Conservation (phyloP, 2,329 filamentous ascomycete species). For the Epichloe amarillans region DNA sequence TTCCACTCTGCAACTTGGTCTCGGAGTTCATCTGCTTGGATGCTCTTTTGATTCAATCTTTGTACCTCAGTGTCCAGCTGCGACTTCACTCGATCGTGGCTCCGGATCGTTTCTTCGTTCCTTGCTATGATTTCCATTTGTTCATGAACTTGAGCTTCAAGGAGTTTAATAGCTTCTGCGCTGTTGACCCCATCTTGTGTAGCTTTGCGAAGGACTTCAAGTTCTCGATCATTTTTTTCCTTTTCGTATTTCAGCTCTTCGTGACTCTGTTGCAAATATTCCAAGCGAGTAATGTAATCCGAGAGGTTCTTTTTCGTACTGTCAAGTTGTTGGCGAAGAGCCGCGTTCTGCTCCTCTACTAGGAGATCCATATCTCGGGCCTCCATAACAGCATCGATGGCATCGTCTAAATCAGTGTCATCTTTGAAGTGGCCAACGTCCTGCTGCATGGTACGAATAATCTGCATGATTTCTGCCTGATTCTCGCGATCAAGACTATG, state of each 20-base stretch:
- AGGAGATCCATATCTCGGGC: conserved; percentile 41
- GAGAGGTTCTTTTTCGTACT: conserved; percentile 42
- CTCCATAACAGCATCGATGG: conserved; percentile 26
- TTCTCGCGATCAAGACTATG: conserved; percentile 26
- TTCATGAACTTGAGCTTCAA: conserved; percentile 47
- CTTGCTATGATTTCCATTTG: conserved; percentile 57
- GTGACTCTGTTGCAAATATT: conserved; percentile 46
- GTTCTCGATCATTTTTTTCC: conserved; percentile 41
- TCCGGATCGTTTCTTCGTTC: conserved; percentile 43
- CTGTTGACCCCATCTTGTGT: conserved; percentile 38
- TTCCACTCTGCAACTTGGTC: conserved; percentile 48
- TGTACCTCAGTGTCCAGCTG: conserved; percentile 45
- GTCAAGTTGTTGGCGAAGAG: conserved; percentile 37
- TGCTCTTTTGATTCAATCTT: conserved; percentile 30
- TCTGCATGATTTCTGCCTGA: conserved; percentile 32
- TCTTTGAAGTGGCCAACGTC: conserved; percentile 23
- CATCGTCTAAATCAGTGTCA: conserved; percentile 26
- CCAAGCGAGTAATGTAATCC: conserved; percentile 45
- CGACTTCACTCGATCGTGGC: conserved; percentile 23
- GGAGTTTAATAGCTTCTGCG: conserved; percentile 36
- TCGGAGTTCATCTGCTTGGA: conserved; percentile 36
- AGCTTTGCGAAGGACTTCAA: conserved; percentile 35
- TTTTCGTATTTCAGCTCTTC: conserved; percentile 54
- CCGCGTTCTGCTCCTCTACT: conserved; percentile 41
- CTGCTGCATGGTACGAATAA: conserved; percentile 28